Base-by-base conservation (phyloP, 495 filamentous ascomycete genomes). In the Echria macrotheca region DNA sequence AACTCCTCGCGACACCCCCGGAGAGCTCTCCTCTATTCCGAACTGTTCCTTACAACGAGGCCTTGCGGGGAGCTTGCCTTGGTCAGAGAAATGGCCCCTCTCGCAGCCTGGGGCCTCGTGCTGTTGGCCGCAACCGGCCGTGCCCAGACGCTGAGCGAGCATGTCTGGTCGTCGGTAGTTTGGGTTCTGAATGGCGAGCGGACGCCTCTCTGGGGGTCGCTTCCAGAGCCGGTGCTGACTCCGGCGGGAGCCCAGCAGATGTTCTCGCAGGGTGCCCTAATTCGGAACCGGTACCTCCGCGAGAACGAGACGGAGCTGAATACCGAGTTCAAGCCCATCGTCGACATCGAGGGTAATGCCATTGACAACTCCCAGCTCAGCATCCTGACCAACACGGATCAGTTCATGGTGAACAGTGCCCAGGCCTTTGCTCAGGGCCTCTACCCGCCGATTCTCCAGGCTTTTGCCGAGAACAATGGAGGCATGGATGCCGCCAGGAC, bases 341-440 rank as follows among this genome's bases (percentile, higher is more conserved):
- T 52, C 2, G 68, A 59, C 18, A 64, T 74, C 40, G 44, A 57
- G 44, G 42, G 26, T 9, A 59, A 65, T 29, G 58, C 59, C 32
- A 64, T 74, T 24, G 60, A 73, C 50, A 70, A 67, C 33, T 52
- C 38, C 6, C 69, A 73, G 44, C 58, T 74, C 18, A 50, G 50
- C 42, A 26, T 71, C 40, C 41, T 53, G 36, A 60, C 69, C 25
- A 61, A 47, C 41, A 62, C 64, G 0, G 65, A 72, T 18, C 42
- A 55, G 10, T 68, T 57, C 38, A 56, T 61, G 24, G 53, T 58
- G 6, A 61, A 53, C 31, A 55, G 66, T 23, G 69, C 70, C 29
- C 19, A 63, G 17, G 69, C 70, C 10, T 70, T 73, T 40, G 33
- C 69, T 35, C 71, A 74, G 43, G 71, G 71, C 1, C 60, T 74